phyloP scores from a whole-genome alignment of 2,329 filamentous ascomycete genomes.

The Fusarium ramigenum region DNA sequence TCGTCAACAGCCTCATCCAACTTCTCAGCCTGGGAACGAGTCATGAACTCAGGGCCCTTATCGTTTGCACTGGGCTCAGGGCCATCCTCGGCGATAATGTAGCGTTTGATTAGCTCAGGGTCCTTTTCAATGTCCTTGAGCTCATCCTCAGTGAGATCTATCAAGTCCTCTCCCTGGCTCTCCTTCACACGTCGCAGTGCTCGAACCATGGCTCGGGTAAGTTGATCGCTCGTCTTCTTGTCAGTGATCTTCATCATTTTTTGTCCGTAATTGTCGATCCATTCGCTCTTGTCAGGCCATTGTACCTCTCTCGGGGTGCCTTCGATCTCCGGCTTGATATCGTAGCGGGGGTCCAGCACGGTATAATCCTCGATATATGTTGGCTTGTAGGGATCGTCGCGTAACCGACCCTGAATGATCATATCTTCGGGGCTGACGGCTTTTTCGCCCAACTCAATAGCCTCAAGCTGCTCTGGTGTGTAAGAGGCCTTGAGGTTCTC shows the following conservation, averaged over 20 bases:
- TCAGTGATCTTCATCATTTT: constrained; percentile 56
- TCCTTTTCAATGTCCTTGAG: constrained; percentile 53
- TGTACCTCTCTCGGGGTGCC: constrained; percentile 61
- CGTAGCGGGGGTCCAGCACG: constrained; percentile 78
- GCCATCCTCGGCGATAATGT: constrained; percentile 47
- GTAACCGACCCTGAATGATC: constrained; percentile 74
- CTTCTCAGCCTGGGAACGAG: constrained; percentile 49
- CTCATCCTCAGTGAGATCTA: constrained; percentile 62
- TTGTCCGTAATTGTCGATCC: constrained; percentile 62
- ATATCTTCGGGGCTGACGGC: constrained; percentile 80
- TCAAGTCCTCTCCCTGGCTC: constrained; percentile 53
- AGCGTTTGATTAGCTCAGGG: constrained; percentile 52
- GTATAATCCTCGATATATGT: constrained; percentile 87
- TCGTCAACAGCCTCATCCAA: constrained; percentile 50
- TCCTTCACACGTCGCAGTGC: constrained; percentile 55
- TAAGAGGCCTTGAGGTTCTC: constrained; percentile 72
- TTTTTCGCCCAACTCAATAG: constrained; percentile 82
- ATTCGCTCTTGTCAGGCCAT: constrained; percentile 71
- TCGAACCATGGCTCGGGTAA: constrained; percentile 53
- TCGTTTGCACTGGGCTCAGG: constrained; percentile 40
- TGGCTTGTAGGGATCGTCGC: constrained; percentile 76
- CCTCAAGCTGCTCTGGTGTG: constrained; percentile 81
- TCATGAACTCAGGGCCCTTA: constrained; percentile 43
- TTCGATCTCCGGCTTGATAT: constrained; percentile 67
- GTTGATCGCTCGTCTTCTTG: constrained; percentile 55